Conservation (phyloP, 73 alveolate species). For the Tetrahymena thermophila region DNA sequence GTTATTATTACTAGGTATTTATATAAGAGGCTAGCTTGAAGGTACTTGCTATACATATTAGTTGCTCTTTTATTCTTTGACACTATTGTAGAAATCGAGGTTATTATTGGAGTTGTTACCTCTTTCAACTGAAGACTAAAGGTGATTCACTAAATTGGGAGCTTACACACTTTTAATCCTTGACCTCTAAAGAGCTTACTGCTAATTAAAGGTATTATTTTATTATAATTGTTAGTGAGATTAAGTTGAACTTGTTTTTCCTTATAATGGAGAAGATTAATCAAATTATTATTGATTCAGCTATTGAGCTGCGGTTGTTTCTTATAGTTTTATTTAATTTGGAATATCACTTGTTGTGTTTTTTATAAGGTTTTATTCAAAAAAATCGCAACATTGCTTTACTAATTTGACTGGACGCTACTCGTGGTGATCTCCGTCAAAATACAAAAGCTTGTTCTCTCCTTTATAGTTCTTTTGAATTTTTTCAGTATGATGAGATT, state of each 20-base stretch:
- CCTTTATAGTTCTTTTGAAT: background rate
- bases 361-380: background rate
- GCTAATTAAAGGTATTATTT: background rate
- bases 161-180: background rate
- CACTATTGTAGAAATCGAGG: background rate
- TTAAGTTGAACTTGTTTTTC: background rate
- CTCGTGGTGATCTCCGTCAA: background rate
- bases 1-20: background rate
- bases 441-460: background rate
- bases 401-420: background rate
- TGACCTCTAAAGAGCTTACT: background rate
- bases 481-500: background rate
- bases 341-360: background rate
- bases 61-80: background rate
- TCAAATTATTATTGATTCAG: background rate
- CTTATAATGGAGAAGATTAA: background rate
- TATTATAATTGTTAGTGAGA: background rate
- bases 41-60: background rate
- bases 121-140: background rate
- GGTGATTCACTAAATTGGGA: background rate
- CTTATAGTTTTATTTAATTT: background rate
- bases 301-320: background rate
- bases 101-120: background rate
- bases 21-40: background rate
- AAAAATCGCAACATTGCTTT: background rate